phyloP scores from a whole-genome alignment of 1,284 basidiomycete species.

The Cerioporus squamosus region DNA sequence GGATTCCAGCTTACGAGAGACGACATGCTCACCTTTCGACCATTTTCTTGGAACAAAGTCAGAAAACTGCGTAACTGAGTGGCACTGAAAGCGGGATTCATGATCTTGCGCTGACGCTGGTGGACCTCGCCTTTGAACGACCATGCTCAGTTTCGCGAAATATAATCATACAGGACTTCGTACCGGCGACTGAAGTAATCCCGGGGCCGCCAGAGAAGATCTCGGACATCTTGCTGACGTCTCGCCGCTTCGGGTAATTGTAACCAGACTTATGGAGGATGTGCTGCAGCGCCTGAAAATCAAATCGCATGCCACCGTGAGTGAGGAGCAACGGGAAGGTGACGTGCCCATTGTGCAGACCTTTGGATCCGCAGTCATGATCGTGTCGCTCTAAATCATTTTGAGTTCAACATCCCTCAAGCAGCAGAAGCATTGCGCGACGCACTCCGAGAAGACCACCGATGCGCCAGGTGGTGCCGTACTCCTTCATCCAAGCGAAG shows the following conservation, averaged over 20 bases:
- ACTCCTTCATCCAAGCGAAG: constrained; percentile 32
- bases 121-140: constrained; percentile 40
- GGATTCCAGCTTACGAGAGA: background rate
- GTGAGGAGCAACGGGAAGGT: background rate
- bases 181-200: constrained; percentile 32
- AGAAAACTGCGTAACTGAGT: constrained; percentile 50
- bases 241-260: constrained; percentile 34
- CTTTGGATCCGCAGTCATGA: constrained; percentile 38
- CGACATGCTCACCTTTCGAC: constrained; percentile 39
- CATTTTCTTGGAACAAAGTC: constrained; percentile 47
- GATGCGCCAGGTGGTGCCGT: constrained; percentile 34
- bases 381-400: background rate
- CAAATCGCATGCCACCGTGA: background rate
- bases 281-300: constrained; percentile 33
- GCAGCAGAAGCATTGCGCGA: background rate
- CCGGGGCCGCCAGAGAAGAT: constrained; percentile 30
- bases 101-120: constrained; percentile 41
- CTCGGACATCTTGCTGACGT: constrained; percentile 23
- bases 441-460: constrained; percentile 31
- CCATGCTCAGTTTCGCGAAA: no score
- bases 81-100: constrained; percentile 44
- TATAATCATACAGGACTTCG: no score
- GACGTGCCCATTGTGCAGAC: background rate
- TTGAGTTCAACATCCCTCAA: background rate
- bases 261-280: constrained; percentile 40